Percentiles rank a stretch among this genome's conserved stretches.
Evolutionary conservation across 768 basidiomycete genomes (phyloP).

Genomic region (Kwoniella shandongensis): DNA sequence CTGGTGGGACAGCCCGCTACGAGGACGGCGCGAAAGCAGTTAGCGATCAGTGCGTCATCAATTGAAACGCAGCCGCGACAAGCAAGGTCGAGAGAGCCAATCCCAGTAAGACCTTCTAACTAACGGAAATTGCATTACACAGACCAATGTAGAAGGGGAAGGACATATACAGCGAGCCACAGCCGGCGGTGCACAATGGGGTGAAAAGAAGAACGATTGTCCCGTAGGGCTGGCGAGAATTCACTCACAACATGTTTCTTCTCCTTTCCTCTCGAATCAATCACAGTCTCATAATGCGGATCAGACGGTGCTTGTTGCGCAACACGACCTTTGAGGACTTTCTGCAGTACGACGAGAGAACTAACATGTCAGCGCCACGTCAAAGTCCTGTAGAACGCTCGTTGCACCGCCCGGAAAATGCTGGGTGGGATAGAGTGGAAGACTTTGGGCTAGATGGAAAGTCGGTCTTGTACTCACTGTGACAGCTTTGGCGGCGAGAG

Average conservation of each 20-base stretch:
- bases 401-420: too few species aligned
- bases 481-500: slow-evolving; percentile 23
- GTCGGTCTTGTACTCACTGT: slow-evolving; percentile 24
- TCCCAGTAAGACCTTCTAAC: too few species aligned
- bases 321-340: slow-evolving; percentile 20
- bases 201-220: background rate
- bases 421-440: too few species aligned
- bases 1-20: slow-evolving; percentile 71
- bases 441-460: too few species aligned
- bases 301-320: slow-evolving; percentile 61
- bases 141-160: too few species aligned
- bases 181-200: too few species aligned
- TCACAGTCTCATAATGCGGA: slow-evolving; percentile 69
- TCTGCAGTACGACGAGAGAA: slow-evolving; percentile 2
- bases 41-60: too few species aligned
- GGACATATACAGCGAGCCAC: too few species aligned
- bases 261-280: slow-evolving; percentile 61
- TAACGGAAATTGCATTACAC: too few species aligned
- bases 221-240: background rate
- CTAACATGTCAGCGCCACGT: background rate
- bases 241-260: slow-evolving; percentile 62
- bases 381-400: background rate
- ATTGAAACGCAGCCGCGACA: too few species aligned
- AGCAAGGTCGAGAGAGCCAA: too few species aligned
- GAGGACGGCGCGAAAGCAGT: background rate